phyloP scores from a whole-genome alignment of 2,329 filamentous ascomycete genomes.

The Alternaria arborescens region DNA sequence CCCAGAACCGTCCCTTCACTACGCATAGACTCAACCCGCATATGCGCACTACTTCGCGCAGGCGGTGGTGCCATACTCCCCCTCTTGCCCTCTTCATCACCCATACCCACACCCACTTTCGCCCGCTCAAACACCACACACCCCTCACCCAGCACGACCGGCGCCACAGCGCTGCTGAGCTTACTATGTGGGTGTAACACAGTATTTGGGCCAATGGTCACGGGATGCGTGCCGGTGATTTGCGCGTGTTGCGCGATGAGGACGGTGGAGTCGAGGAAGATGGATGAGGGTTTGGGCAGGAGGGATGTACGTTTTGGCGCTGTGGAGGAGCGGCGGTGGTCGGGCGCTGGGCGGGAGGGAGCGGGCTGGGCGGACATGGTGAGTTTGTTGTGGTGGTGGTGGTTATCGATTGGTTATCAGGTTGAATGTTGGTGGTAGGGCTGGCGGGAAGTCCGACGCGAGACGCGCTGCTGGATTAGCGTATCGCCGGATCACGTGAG shows the following conservation, averaged over 20 bases:
- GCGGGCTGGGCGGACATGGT: conserved; percentile 34
- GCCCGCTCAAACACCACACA: conserved; percentile 80
- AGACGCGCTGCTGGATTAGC: conserved; percentile 15
- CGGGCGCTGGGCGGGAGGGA: conserved; percentile 29
- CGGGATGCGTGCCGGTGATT: conserved; percentile 75
- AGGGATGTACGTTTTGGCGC: conserved; percentile 47
- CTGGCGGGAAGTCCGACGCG: neutral
- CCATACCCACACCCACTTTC: conserved; percentile 49
- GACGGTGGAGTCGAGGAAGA: conserved; percentile 57
- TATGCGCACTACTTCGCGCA: conserved; percentile 16
- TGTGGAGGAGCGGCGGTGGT: conserved; percentile 41
- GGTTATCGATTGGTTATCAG: too few relatives aligned
- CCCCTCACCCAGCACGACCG: conserved; percentile 55
- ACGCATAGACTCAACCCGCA: conserved; percentile 24
- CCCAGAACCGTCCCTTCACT: conserved; percentile 51
- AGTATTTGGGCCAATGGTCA: conserved; percentile 78
- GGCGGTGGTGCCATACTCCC: conserved; percentile 20
- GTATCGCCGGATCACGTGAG: conserved; percentile 17
- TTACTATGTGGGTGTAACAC: conserved; percentile 85
- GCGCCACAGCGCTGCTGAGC: conserved; percentile 53
- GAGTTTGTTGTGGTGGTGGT: neutral
- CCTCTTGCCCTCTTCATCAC: conserved; percentile 30
- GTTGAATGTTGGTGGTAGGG: neutral
- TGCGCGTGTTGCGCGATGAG: conserved; percentile 59
- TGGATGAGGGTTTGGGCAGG: conserved; percentile 50